Conservation (phyloP, 208 protist species). For the Tetramitus jugosus region DNA sequence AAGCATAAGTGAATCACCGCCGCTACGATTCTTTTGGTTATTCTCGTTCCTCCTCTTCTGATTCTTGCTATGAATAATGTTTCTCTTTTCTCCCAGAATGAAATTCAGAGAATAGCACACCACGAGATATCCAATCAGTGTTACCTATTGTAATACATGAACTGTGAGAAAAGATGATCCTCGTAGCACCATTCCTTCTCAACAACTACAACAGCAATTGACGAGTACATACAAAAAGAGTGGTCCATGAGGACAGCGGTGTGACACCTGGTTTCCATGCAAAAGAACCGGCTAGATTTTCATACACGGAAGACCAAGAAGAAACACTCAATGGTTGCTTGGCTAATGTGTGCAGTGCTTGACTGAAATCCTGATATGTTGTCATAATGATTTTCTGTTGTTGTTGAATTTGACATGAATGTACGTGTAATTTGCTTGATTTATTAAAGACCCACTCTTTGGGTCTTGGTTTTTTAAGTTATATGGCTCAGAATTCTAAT, state of each 20-base stretch:
- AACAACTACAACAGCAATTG: neutral
- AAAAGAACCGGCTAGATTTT: neutral
- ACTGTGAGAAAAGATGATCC: too few species aligned
- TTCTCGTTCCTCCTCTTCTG: too few species aligned
- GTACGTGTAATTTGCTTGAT: too few species aligned
- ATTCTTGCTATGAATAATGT: neutral
- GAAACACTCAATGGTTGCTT: neutral
- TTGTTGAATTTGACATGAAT: too few species aligned
- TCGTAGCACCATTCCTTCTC: too few species aligned
- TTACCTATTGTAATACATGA: neutral
- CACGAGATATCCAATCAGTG: neutral
- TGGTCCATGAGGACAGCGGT: neutral
- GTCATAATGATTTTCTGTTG: too few species aligned
- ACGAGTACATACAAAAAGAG: neutral
- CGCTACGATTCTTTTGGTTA: too few species aligned
- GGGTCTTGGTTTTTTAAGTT: too few species aligned
- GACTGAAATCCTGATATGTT: neutral
- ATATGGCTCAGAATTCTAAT: too few species aligned
- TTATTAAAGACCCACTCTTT: too few species aligned
- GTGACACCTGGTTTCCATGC: neutral
- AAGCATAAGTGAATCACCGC: too few species aligned
- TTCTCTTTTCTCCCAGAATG: neutral
- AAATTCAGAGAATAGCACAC: constrained; percentile 1
- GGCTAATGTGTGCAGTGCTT: neutral
- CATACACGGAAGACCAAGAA: neutral